Evolutionary conservation across 345 rosid genomes (phyloP), one percentile per base, ranked within the genome.

Genomic region (Gynandropsis gynandra): DNA sequence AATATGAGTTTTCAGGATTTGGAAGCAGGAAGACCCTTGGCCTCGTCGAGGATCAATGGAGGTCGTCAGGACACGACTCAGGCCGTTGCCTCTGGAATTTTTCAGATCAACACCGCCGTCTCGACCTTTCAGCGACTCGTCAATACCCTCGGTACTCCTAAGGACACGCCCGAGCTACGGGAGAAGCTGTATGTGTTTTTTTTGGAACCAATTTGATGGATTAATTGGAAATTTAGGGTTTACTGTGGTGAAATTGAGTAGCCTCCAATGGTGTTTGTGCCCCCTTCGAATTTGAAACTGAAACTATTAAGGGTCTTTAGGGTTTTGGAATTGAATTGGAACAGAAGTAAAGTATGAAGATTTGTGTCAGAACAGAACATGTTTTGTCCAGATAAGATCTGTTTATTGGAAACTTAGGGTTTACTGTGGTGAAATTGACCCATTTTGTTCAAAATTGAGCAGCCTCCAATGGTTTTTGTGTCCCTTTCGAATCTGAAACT

Each of bases 51-150:
- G 47, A 59, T 60, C 70, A 87, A 82, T 57, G 79, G 79, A 45
- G 82, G 79, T 45, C 73, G 76, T 61, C 83, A 82, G 56, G 93
- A 85, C 51, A 63, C 93, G 38, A 82, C 95, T 20, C 95, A 92
- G 69, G 93, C 88, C 39, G 87, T 92, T 6, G 95, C 89, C 9
- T 85, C 97, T 10, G 98, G 97, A 24, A 80, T 92, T n/a, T 92
- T 92, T 79, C 97, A 83, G 80, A 92, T 87, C 85, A 92, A 83
- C 62, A 92, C 98, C 49, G 79, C 89, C 69, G 97, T 92, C 31
- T 79, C 90, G n/a, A 79, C 98, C 5, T 92, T 87, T 68, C 89
- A 81, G 33, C 74, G 98, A 0, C 97, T 87, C 56, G 97, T 87
- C 33, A 92, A 92, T 59, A 82, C 96, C 63, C 95, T 87, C 38